Base-by-base conservation (phyloP, 129 eudicot genomes). In the Erigeron canadensis region DNA sequence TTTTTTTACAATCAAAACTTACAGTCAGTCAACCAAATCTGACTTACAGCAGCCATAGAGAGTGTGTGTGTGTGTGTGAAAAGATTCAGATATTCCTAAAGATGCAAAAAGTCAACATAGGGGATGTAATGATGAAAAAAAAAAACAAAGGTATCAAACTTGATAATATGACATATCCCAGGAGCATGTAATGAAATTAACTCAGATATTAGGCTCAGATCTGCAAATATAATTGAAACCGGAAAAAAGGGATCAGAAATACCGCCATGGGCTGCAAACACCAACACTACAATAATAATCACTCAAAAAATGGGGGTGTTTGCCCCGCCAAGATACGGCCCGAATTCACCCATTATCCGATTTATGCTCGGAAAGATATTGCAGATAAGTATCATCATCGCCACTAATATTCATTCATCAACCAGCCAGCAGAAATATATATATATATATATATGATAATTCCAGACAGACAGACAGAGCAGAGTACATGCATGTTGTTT, bases 201-300 rank as follows among this genome's bases (percentile, higher is more conserved):
- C n/a, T n/a, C n/a, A n/a, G n/a, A n/a, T n/a, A n/a, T n/a, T n/a
- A n/a, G 65, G 55, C 69, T 59, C 60, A 59, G 38, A 60, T 72
- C 46, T 72, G 61, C 69, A 72, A 53, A 19, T 10, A 48, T 11
- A 48, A 9, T 0, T 17, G 51, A 3, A 69, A 16, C 8, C 74
- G 51, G 13, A 39, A 2, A 5, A 34, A 60, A 45, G 58, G 47
- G 67, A 71, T 43, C 76, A 17, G 15, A 55, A 28, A 28, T 40
- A 11, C 76, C 59, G 76, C 66, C 76, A 71, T 72, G 68, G 76
- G 76, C 60, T 72, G 69, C 76, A 72, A 62, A 47, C 53, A 47
- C 15, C 4, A 12, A 11, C 15, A 47, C 10, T 46, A 46, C 12
- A 12, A 11, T 3, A 34, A 45, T 23, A 6, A 13, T 61, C 34